Evolutionary conservation across 805 yeast species (phyloP), one percentile per base, ranked within the genome.

Genomic region (Candida palmyrensis): DNA sequence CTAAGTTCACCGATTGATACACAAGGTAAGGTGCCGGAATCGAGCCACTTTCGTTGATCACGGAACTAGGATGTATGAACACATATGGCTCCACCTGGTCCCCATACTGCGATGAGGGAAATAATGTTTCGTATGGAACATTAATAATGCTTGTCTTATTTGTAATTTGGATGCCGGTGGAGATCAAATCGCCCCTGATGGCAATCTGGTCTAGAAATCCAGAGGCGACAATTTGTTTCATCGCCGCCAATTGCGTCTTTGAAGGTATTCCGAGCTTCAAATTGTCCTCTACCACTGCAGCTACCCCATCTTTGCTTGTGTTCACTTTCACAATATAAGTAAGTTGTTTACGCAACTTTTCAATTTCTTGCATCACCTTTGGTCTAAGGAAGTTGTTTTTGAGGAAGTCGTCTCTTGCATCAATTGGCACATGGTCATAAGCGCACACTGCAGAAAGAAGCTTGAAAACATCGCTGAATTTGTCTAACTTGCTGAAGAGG

Each of bases 131-230:
- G 45, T 83, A 85, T 2, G 92, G 92, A 10, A 85, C 66, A 36
- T 67, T 73, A 34, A 67, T 71, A 25, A 81, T 68, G 26, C 61
- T 66, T 4, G 81, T 64, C 32, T 71, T 78, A 40, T 81, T 82
- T 2, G 81, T 63, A 3, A 81, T 57, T 29, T 58, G 65, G 6
- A 77, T 66, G 13, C 83, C 95, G 1, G 78, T 65, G 13, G 84
- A 77, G 5, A 78, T 59, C 20, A 77, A 45, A 49, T 89, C 97
- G 1, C 86, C 89, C 40, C 97, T 69, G 11, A 86, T 73, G 1
- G 95, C 95, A 15, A 90, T 73, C 51, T 85, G 95, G 55, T 92
- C 99, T 25, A 92, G 70, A 48, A 84, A 92, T 0, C 97, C 98
- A 0, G 97, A 81, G 5, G 96, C 75, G 3, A 90, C 68, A 78